These are phyloP conservation scores for Macrocybe gigantea DNA, from an alignment of 768 basidiomycete species.

Conservation along the genomic window DNA sequence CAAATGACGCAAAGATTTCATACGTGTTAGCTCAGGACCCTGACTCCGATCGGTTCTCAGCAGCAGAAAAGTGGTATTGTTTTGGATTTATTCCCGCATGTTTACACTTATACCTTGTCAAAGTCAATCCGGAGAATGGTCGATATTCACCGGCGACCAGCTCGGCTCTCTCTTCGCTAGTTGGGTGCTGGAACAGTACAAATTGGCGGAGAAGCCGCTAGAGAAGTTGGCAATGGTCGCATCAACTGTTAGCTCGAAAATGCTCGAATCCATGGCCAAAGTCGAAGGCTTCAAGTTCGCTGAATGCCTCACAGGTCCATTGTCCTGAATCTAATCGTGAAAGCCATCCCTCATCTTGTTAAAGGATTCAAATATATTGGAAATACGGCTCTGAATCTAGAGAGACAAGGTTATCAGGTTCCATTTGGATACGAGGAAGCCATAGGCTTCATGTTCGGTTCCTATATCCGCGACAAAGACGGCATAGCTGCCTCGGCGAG, in stretches of 20 bases:
- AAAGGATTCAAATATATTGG: slow-evolving; percentile 89
- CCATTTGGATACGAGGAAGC: slow-evolving; percentile 90
- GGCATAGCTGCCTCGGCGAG: slow-evolving; percentile 76
- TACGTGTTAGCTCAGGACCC: slow-evolving; percentile 89
- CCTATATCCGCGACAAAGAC: slow-evolving; percentile 79
- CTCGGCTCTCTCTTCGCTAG: slow-evolving; percentile 52
- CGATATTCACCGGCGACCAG: slow-evolving; percentile 79
- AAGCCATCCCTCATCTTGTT: neutral
- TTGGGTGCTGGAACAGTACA: slow-evolving; percentile 35
- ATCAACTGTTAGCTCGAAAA: slow-evolving; percentile 87
- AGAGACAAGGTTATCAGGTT: slow-evolving; percentile 60
- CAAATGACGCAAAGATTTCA: slow-evolving; percentile 40
- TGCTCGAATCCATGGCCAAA: slow-evolving; percentile 74
- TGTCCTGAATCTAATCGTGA: neutral
- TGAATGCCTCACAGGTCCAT: slow-evolving; percentile 76
- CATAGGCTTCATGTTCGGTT: slow-evolving; percentile 86
- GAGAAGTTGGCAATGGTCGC: slow-evolving; percentile 79
- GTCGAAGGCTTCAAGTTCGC: slow-evolving; percentile 77
- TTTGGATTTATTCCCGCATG: slow-evolving; percentile 1
- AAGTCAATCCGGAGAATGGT: slow-evolving; percentile 44
- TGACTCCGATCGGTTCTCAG: slow-evolving; percentile 79
- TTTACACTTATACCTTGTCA: neutral
- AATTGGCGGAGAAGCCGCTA: slow-evolving; percentile 33
- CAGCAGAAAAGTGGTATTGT: slow-evolving; percentile 60
- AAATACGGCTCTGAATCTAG: slow-evolving; percentile 68